Conservation (phyloP, 179 eudicot genomes). For the Amaranthus tricolor region DNA sequence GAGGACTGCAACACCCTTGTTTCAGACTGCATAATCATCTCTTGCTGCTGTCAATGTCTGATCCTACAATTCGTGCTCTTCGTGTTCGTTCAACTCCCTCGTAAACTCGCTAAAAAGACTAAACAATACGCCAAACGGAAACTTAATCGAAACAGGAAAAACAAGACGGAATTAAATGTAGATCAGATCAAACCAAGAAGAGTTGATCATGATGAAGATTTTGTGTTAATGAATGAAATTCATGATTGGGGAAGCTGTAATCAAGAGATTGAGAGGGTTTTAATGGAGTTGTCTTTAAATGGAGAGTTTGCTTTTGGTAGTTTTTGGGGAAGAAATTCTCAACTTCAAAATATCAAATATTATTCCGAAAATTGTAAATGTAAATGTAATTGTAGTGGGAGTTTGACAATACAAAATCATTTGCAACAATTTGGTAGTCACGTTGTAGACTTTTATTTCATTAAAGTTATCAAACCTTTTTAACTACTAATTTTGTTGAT, state of each 20-base stretch:
- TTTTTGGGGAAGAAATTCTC: slow-evolving; percentile 34
- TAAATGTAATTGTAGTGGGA: slow-evolving; percentile 12
- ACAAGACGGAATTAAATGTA: neutral
- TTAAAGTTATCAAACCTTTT: slow-evolving; percentile 30
- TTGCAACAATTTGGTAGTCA: slow-evolving; percentile 23
- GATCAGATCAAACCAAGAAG: neutral
- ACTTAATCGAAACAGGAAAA: slow-evolving; percentile 24
- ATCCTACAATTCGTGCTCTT: slow-evolving; percentile 49
- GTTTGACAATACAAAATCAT: slow-evolving; percentile 3
- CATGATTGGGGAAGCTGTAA: slow-evolving; percentile 27
- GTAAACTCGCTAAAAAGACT: slow-evolving; percentile 36
- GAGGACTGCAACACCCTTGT: slow-evolving; percentile 53
- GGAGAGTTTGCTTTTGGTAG: slow-evolving; percentile 49
- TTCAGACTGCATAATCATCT: slow-evolving; percentile 66
- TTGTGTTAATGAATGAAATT: slow-evolving; percentile 7
- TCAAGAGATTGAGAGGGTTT: slow-evolving; percentile 35
- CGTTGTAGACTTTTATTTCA: slow-evolving; percentile 38
- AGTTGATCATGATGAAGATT: neutral
- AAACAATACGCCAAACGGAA: slow-evolving; percentile 39
- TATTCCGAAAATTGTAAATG: neutral
- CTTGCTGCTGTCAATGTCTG: slow-evolving; percentile 84
- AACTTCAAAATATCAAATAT: slow-evolving; percentile 8
- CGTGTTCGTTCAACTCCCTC: slow-evolving; percentile 53
- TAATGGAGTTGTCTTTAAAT: slow-evolving; percentile 31
- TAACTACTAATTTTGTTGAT: neutral